Evolutionary conservation across 805 yeast genomes (phyloP), one percentile per base, ranked within the genome.

Genomic region (Candida koratica): DNA sequence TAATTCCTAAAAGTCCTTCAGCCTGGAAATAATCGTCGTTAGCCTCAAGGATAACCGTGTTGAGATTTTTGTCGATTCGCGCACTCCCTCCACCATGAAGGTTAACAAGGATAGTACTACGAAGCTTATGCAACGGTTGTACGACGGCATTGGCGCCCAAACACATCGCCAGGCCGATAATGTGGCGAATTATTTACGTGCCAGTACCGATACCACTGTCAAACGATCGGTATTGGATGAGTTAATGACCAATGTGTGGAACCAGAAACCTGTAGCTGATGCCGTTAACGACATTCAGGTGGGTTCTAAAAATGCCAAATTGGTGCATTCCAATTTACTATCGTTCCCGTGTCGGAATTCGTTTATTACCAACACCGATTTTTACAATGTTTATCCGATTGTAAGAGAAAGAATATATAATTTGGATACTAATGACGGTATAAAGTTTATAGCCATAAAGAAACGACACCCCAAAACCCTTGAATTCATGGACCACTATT

Each of bases 401-500:
- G 39, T 45, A 8, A 51, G 61, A 38, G 63, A 60, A 19, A 45
- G 67, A 36, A 47, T 36, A 13, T 58, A 56, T 44, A 30, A 49
- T 23, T 45, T 58, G 10, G 5, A 42, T 44, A 11, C 28, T 11
- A 29, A 19, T 20, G 14, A 29, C 5, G 58, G 61, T n/a, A 37
- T 56, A n/a, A 30, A 52, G 18, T 62, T 73, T 34, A 54, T 55
- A n/a, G 64, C 71, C 3, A 59, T 75, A 11, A 69, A 77, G 38
- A 73, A 73, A 9, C 53, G 88, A 35, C 61, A 71, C 42, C 72
- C 76, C 0, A 33, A 51, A 2, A 67, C 60, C 12, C 50, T 81
- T 16, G 43, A 56, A 25, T 67, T 73, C 18, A 56, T 65, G 40
- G 71, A 73, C 27, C 64, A 69, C 4, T 78, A 77, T 51, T 81